phyloP scores from a whole-genome alignment of 1,139 yeast genomes.

The Lodderomyces orthopsilosis region DNA sequence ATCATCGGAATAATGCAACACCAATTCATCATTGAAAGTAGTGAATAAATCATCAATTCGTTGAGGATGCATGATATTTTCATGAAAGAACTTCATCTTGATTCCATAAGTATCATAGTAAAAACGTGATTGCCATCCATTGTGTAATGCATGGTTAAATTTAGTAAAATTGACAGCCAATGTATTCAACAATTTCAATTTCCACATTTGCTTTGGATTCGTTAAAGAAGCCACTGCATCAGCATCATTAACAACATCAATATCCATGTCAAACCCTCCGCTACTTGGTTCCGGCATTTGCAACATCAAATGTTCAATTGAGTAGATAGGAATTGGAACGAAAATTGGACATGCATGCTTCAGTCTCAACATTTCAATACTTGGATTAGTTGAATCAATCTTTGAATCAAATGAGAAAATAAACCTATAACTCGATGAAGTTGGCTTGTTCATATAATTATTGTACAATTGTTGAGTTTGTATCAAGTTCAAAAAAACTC shows the following conservation, averaged over 20 bases:
- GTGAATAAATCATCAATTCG: constrained; percentile 15
- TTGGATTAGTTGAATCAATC: constrained; percentile 31
- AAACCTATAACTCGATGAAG: constrained; percentile 34
- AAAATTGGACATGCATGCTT: constrained; percentile 29
- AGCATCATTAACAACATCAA: neutral
- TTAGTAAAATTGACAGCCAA: constrained; percentile 13
- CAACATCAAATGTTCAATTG: constrained; percentile 35
- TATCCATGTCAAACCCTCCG: constrained; percentile 10
- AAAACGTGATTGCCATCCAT: constrained; percentile 11
- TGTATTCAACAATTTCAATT: constrained; percentile 28
- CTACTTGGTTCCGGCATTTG: constrained; percentile 25
- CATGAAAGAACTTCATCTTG: constrained; percentile 17
- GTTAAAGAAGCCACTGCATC: constrained; percentile 15
- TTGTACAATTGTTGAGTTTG: constrained; percentile 42
- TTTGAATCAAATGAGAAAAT: constrained; percentile 60
- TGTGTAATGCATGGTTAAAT: neutral
- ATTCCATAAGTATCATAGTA: constrained; percentile 30
- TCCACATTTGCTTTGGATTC: constrained; percentile 25
- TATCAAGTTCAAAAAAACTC: constrained; percentile 20
- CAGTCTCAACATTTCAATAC: constrained; percentile 33
- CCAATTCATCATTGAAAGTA: constrained; percentile 22
- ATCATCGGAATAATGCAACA: constrained; percentile 23
- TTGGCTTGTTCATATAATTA: constrained; percentile 31
- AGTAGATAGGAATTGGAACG: constrained; percentile 38
- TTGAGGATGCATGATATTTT: neutral